A percentile compares a stretch with the other conserved stretches of the same genome.
Evolutionary conservation across 163 green algal genomes (phyloP).

Genomic region (Prototheca wickerhamii): DNA sequence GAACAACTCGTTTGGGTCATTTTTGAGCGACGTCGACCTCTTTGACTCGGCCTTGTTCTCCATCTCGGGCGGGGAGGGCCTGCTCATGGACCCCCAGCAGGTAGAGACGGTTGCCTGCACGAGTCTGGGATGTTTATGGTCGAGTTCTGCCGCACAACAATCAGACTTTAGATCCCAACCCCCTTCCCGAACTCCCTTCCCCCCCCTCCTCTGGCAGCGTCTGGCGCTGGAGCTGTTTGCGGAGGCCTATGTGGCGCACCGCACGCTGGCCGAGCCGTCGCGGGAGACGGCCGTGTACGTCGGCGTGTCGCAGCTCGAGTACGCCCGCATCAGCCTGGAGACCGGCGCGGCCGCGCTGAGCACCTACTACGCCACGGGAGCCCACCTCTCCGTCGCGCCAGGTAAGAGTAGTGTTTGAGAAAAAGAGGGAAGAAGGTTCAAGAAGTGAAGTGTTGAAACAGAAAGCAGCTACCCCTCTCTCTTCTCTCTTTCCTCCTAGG

Average conservation of each 20-base stretch:
- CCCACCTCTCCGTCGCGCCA: slow-evolving; percentile 36
- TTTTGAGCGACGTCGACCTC: slow-evolving; percentile 24
- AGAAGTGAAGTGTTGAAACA: too few species aligned
- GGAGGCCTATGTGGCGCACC: slow-evolving; percentile 22
- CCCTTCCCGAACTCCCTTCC: slow-evolving; percentile 27
- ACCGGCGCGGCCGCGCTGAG: slow-evolving; percentile 9
- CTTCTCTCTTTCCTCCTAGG: slow-evolving; percentile 40
- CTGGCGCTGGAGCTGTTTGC: slow-evolving; percentile 56
- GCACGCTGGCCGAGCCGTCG: neutral
- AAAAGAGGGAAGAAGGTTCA: slow-evolving; percentile 36
- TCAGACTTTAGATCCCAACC: neutral
- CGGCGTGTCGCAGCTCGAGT: slow-evolving; percentile 57
- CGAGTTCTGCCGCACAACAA: neutral
- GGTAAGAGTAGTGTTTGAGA: neutral
- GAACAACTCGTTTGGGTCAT: slow-evolving; percentile 36
- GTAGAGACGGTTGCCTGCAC: slow-evolving; percentile 15
- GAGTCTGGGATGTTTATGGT: slow-evolving; percentile 30
- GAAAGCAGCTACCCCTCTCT: neutral
- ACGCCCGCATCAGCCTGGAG: slow-evolving; percentile 36
- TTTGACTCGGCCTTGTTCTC: slow-evolving; percentile 41
- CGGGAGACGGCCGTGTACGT: slow-evolving; percentile 15
- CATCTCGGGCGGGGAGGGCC: slow-evolving; percentile 39
- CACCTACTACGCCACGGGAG: slow-evolving; percentile 24
- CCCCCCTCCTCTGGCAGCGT: slow-evolving; percentile 50
- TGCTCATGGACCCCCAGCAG: slow-evolving; percentile 78